These are phyloP conservation scores for Trichoderma orchidacearum DNA, from an alignment of 495 filamentous ascomycete species.

Conservation along the genomic window DNA sequence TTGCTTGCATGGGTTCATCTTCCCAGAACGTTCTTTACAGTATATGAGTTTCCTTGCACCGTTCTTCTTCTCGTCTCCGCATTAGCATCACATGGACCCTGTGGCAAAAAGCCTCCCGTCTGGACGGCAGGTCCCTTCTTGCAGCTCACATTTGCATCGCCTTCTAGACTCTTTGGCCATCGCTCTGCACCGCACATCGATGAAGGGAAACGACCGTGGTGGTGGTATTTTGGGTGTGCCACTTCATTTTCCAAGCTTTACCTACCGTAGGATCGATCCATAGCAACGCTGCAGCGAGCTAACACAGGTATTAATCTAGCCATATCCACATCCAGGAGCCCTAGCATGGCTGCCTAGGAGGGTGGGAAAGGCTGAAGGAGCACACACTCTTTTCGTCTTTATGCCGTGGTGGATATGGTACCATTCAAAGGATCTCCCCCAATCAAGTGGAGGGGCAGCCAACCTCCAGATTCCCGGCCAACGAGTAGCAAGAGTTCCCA, in stretches of 20 bases:
- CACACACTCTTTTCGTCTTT: background rate
- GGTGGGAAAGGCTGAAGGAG: background rate
- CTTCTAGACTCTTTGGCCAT: background rate
- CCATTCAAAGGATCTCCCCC: background rate
- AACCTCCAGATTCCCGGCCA: background rate
- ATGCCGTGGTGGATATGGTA: background rate
- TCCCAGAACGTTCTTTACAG: too few relatives aligned
- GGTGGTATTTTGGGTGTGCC: background rate
- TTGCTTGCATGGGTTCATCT: too few relatives aligned
- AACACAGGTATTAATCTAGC: background rate
- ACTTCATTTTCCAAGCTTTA: background rate
- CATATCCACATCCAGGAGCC: background rate
- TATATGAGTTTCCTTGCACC: too few relatives aligned
- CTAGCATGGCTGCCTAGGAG: background rate
- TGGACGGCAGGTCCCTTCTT: background rate
- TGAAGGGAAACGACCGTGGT: background rate
- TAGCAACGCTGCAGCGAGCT: background rate
- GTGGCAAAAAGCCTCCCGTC: background rate
- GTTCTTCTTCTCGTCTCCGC: background rate
- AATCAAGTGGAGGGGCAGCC: background rate
- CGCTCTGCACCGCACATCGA: background rate
- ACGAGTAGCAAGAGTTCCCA: background rate
- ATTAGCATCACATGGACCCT: background rate
- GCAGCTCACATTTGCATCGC: background rate
- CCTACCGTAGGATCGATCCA: background rate